A percentile compares a stretch with the other conserved stretches of the same genome.
Evolutionary conservation across 129 eudicot species (phyloP).

Genomic region (Pittosporum tobira): DNA sequence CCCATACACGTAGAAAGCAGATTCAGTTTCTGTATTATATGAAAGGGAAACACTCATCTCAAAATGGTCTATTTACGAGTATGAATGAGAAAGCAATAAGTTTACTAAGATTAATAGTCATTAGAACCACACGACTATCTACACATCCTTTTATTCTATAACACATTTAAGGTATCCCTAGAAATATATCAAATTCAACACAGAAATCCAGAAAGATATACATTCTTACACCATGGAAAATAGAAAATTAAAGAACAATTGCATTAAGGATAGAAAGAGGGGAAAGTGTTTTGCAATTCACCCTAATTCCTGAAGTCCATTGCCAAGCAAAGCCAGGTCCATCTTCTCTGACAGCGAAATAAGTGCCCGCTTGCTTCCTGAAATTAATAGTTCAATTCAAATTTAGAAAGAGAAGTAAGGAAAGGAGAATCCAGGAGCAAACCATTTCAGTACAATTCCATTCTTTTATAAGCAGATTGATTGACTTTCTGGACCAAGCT

Average conservation of each 20-base stretch:
- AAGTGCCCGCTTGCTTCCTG: constrained; percentile 73
- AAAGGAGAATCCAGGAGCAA: not conserved
- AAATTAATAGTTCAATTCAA: constrained; percentile 7
- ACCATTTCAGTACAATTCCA: not conserved
- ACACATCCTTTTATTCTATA: too few relatives aligned
- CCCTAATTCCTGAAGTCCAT: constrained; percentile 87
- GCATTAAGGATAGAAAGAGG: not conserved
- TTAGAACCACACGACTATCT: too few relatives aligned
- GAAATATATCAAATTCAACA: not conserved
- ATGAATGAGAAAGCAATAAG: not conserved
- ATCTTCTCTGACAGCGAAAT: constrained; percentile 89
- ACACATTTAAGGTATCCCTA: too few relatives aligned
- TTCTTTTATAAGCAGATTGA: too few relatives aligned
- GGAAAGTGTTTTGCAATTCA: constrained; percentile 11
- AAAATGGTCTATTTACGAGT: not conserved
- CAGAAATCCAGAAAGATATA: not conserved
- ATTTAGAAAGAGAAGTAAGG: not conserved
- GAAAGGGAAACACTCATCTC: not conserved
- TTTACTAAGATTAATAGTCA: not conserved
- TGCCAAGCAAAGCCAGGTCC: constrained; percentile 66
- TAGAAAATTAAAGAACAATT: not conserved
- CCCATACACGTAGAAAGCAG: not conserved
- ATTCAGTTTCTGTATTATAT: not conserved
- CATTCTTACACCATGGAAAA: not conserved
- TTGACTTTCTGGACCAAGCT: too few relatives aligned